Conservation (phyloP, 2,329 filamentous ascomycete species). For the Fusarium solani-melongenae region DNA sequence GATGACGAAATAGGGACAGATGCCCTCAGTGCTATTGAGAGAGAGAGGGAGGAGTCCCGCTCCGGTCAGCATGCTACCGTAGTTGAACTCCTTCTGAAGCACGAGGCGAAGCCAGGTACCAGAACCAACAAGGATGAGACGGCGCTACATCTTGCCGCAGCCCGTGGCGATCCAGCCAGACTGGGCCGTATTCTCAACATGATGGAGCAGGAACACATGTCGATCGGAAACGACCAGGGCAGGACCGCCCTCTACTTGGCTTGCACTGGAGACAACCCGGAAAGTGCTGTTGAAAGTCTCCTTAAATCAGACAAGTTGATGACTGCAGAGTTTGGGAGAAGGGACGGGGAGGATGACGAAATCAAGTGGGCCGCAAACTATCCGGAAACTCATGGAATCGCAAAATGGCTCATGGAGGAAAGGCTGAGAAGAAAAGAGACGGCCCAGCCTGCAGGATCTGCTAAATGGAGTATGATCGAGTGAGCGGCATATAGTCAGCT, state of each 20-base stretch:
- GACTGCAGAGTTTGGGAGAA: background rate
- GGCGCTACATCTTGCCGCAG: background rate
- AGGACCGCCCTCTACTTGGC: background rate
- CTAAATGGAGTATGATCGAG: background rate
- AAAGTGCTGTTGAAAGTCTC: background rate
- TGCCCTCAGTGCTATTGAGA: background rate
- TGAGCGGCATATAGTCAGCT: background rate
- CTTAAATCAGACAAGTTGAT: background rate
- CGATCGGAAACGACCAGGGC: background rate
- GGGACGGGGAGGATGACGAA: background rate
- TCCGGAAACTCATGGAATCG: background rate
- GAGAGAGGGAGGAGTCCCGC: background rate
- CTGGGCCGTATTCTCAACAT: background rate
- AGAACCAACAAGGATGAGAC: background rate
- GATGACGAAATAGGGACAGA: background rate
- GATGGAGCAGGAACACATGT: background rate
- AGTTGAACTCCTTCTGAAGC: background rate
- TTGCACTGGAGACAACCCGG: background rate
- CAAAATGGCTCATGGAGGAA: background rate
- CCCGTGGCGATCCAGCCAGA: background rate
- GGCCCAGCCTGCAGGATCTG: background rate
- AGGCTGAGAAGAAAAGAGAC: background rate
- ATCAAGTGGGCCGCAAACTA: background rate
- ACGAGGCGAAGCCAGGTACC: background rate
- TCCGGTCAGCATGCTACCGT: background rate